A percentile compares a stretch with the other conserved stretches of the same genome.
Conservation (phyloP, 208 protist species). For the Wallacemonas sp. region DNA sequence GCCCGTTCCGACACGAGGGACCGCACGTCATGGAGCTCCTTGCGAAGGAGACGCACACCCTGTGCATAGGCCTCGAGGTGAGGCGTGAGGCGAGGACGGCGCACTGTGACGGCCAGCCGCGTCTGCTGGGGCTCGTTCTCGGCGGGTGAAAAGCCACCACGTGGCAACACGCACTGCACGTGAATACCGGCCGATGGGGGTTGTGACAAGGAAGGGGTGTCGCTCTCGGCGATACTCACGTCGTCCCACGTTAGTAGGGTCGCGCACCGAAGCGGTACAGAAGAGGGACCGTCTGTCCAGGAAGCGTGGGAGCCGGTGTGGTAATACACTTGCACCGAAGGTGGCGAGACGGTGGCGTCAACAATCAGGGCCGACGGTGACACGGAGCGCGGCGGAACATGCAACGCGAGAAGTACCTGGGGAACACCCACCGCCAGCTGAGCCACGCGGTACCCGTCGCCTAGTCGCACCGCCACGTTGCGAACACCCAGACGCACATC, state of each 20-base stretch:
- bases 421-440: background rate
- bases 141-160: too few relatives aligned
- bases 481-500: conserved; percentile 2
- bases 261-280: background rate
- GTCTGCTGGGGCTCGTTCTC: too few relatives aligned
- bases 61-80: background rate
- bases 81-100: background rate
- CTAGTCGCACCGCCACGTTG: background rate
- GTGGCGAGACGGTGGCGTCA: background rate
- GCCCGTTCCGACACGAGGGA: background rate
- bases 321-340: background rate
- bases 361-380: background rate
- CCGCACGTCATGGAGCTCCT: background rate
- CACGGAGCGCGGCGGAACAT: background rate
- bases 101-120: background rate
- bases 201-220: too few relatives aligned
- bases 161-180: too few relatives aligned
- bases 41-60: background rate
- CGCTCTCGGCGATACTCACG: too few relatives aligned
- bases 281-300: too few relatives aligned
- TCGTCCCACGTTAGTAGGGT: background rate
- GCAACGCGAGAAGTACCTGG: background rate
- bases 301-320: too few relatives aligned
- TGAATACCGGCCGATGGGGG: too few relatives aligned
- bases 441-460: background rate